phyloP scores from a whole-genome alignment of 768 basidiomycete genomes.

The Coprinopsis marcescibilis region DNA sequence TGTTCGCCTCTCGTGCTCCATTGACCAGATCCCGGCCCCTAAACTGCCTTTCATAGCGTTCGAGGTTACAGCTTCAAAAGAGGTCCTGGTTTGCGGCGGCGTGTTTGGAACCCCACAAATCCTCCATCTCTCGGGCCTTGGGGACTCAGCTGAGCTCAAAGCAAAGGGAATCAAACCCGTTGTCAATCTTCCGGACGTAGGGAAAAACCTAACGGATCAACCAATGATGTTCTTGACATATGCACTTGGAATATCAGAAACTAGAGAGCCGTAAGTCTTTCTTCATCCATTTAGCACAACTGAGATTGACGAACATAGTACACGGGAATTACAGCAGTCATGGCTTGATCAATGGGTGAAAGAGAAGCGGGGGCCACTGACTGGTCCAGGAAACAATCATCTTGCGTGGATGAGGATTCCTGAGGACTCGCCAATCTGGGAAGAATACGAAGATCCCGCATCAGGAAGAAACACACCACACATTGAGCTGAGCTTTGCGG shows the following conservation, averaged over 20 bases:
- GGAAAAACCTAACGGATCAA: slow-evolving; percentile 20
- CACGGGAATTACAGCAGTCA: slow-evolving; percentile 1
- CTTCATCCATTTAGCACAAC: background rate
- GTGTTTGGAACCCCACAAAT: slow-evolving; percentile 18
- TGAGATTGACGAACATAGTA: background rate
- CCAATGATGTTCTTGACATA: slow-evolving; percentile 15
- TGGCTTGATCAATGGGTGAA: slow-evolving; percentile 9
- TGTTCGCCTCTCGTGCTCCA: background rate
- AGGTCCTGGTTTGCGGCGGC: slow-evolving; percentile 37
- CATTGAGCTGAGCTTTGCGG: slow-evolving; percentile 23
- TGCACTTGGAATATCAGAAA: slow-evolving; percentile 6
- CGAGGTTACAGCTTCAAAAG: slow-evolving; percentile 36
- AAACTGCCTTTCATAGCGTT: background rate
- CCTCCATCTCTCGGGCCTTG: slow-evolving; percentile 20
- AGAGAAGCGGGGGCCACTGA: slow-evolving; percentile 18
- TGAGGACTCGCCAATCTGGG: slow-evolving; percentile 14
- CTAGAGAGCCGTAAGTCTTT: slow-evolving; percentile 8
- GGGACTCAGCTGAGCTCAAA: slow-evolving; percentile 12
- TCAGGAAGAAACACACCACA: slow-evolving; percentile 25
- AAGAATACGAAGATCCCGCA: slow-evolving; percentile 20
- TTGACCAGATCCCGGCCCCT: background rate
- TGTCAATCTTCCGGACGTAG: slow-evolving; percentile 17
- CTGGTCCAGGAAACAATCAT: slow-evolving; percentile 16
- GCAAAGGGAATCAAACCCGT: slow-evolving; percentile 11
- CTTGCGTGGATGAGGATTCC: slow-evolving; percentile 25